A percentile compares a stretch with the other conserved stretches of the same genome.
These are phyloP conservation scores for Tausonia pullulans DNA, from an alignment of 1,284 basidiomycete genomes.

Conservation along the genomic window DNA sequence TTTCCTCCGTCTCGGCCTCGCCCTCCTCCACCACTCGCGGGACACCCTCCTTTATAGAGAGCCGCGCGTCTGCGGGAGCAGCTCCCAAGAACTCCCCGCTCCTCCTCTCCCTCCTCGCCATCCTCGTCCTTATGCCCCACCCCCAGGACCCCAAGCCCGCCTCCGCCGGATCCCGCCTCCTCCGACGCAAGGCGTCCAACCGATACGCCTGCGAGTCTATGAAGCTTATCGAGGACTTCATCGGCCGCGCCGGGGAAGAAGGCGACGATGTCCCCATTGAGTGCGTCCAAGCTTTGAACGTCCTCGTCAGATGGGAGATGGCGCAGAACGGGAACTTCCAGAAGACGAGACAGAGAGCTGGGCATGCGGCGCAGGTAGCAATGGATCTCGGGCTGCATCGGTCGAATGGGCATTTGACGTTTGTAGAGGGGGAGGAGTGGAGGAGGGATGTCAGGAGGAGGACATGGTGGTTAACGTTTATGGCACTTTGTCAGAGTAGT, in stretches of 20 bases:
- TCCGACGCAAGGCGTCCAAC: constrained; percentile 21
- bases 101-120: constrained; percentile 32
- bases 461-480: constrained; percentile 35
- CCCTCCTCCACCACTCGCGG: constrained; percentile 19
- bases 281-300: constrained; percentile 30
- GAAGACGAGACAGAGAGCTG: constrained; percentile 21
- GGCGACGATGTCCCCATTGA: constrained; percentile 24
- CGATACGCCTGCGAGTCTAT: constrained; percentile 15
- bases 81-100: constrained; percentile 27
- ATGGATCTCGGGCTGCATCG: constrained; percentile 33
- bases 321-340: constrained; percentile 26
- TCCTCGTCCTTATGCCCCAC: constrained; percentile 32
- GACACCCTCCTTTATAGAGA: background rate
- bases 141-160: constrained; percentile 28
- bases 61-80: background rate
- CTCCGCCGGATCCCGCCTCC: constrained; percentile 27
- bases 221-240: constrained; percentile 16
- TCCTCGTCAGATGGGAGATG: constrained; percentile 35
- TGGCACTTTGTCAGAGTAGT: constrained; percentile 25
- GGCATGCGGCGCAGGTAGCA: constrained; percentile 28
- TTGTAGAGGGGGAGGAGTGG: constrained; percentile 29
- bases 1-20: constrained; percentile 24
- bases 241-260: constrained; percentile 19
- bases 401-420: background rate
- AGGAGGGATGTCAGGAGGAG: constrained; percentile 30